phyloP scores from a whole-genome alignment of 768 basidiomycete genomes.

The Auricularia heimuer region DNA sequence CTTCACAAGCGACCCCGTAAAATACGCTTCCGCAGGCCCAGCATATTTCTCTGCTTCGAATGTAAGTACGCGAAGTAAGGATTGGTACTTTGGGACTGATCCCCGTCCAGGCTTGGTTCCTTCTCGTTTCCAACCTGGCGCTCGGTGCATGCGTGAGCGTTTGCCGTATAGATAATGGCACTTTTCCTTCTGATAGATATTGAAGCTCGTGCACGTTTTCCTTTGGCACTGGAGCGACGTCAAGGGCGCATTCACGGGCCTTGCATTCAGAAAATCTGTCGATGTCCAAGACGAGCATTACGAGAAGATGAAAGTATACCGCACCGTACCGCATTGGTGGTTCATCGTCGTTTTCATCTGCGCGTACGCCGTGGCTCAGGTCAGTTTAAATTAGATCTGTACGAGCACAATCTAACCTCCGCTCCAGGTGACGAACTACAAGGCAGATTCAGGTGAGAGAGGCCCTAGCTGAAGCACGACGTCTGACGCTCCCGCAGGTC shows the following conservation, averaged over 20 bases:
- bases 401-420: neutral
- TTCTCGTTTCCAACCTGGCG: conserved; percentile 25
- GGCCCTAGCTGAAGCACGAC: too few species aligned
- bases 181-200: neutral
- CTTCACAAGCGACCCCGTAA: conserved; percentile 9
- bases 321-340: conserved; percentile 16
- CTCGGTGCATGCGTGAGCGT: conserved; percentile 19
- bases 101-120: conserved; percentile 18
- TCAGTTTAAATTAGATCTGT: neutral
- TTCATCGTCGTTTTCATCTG: conserved; percentile 13
- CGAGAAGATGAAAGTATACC: conserved; percentile 13
- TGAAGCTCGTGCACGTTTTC: conserved; percentile 15
- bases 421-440: neutral
- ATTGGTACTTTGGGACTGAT: conserved; percentile 12
- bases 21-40: conserved; percentile 11
- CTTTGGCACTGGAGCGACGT: conserved; percentile 12
- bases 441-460: neutral
- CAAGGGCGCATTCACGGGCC: conserved; percentile 5
- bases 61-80: conserved; percentile 4
- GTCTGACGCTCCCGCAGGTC: conserved; percentile 3
- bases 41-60: conserved; percentile 14
- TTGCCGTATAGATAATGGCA: neutral
- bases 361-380: conserved; percentile 15
- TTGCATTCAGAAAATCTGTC: neutral
- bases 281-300: conserved; percentile 9